A percentile compares a stretch with the other conserved stretches of the same genome.
These are phyloP conservation scores for Suhomyces panamericanus DNA, from an alignment of 1,139 yeast genomes.

Conservation along the genomic window DNA sequence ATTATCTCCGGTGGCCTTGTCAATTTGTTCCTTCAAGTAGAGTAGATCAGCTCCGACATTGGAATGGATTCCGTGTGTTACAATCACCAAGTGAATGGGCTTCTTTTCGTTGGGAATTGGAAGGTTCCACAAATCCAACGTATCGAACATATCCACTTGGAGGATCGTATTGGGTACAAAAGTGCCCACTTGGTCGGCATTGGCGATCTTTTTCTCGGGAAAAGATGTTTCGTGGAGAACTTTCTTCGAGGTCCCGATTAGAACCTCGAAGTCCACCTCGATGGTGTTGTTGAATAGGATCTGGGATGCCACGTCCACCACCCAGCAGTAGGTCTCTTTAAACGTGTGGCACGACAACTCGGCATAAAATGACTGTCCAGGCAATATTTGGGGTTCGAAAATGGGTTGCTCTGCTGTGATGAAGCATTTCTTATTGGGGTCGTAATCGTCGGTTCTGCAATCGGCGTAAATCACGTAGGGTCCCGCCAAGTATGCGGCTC, in stretches of 20 bases:
- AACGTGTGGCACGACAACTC: conserved; percentile 26
- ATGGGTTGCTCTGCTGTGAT: conserved; percentile 68
- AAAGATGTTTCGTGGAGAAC: conserved; percentile 40
- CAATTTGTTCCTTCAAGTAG: conserved; percentile 80
- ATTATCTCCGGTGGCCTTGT: conserved; percentile 50
- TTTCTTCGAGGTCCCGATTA: conserved; percentile 54
- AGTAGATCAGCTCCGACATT: conserved; percentile 88
- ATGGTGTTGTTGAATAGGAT: conserved; percentile 73
- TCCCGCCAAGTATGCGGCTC: conserved; percentile 90
- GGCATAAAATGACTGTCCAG: conserved; percentile 28
- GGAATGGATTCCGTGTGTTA: conserved; percentile 92
- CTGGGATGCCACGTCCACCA: conserved; percentile 83
- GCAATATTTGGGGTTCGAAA: conserved; percentile 62
- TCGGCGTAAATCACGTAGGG: conserved; percentile 90
- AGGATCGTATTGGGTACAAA: conserved; percentile 23
- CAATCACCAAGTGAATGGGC: conserved; percentile 70
- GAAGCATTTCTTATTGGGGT: conserved; percentile 52
- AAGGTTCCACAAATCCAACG: conserved; percentile 72
- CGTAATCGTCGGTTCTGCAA: conserved; percentile 64
- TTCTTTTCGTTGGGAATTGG: conserved; percentile 46
- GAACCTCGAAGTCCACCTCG: conserved; percentile 67
- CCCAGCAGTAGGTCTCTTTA: conserved; percentile 59
- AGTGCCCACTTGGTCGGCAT: conserved; percentile 35
- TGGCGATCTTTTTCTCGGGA: conserved; percentile 26
- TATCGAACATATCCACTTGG: conserved; percentile 55